Base-by-base conservation (phyloP, 2,329 filamentous ascomycete species). In the Apiospora marii region DNA sequence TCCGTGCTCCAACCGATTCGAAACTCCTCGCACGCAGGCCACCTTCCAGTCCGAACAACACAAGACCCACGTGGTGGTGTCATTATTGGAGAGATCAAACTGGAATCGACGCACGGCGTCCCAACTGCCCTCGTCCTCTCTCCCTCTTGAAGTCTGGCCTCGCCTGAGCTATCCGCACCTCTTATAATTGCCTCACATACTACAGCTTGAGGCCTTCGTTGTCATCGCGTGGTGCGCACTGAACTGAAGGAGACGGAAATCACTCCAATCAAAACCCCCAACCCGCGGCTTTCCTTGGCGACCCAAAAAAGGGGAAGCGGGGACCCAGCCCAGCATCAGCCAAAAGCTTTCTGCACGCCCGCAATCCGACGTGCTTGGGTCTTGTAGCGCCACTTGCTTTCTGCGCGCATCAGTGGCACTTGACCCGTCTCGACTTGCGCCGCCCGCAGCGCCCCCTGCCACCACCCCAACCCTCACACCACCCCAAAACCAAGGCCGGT, bases 41-140 rank as follows among this genome's bases (percentile, higher is more conserved):
- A 41, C 10, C 58, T n/a, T 64, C n/a, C 58, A 64, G 58, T 64
- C 58, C 19, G 34, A 41, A 64, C 58, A 64, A 64, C 58, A 64
- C n/a, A 13, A 64, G 30, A 64, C 58, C 34, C 58, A 37, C 58
- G 58, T 64, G 19, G 34, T 64, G 34, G 19, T 41, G 58, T 30
- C 58, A 64, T 41, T 64, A 22, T 22, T 30, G 27, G 53, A 61
- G 19, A 16, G 53, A 19, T 61, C 30, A 22, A 61, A 61, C 53
- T 37, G 53, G 53, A 61, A 61, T 16, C 53, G 53, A 61, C 30
- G 34, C 53, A 61, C 53, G 27, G 53, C 53, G 19, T 34, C 53
- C 53, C 53, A 37, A 37, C 30, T 61, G 8, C 22, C 53, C 53
- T 64, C 37, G 7, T 8, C 37, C 37, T 64, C 58, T 41, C 19